phyloP scores from a whole-genome alignment of 441 rosid species.

The Arabidopsis hybrid region DNA sequence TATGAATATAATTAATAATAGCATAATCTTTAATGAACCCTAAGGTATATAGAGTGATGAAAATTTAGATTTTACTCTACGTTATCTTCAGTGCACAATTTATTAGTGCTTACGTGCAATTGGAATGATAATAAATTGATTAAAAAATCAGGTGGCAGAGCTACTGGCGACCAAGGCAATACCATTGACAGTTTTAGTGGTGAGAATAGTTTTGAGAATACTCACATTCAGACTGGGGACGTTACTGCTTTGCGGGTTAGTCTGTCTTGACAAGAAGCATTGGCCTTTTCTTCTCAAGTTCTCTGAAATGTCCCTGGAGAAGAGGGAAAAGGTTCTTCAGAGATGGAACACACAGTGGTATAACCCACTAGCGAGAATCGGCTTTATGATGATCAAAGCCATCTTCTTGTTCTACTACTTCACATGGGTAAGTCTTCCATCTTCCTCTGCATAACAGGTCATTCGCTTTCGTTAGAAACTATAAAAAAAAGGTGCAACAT shows the following conservation, averaged over 20 bases:
- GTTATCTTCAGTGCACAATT: not conserved
- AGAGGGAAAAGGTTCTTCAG: slow-evolving; percentile 58
- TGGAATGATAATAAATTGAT: not conserved
- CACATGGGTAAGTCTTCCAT: slow-evolving; percentile 59
- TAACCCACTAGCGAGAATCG: slow-evolving; percentile 54
- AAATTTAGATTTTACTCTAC: not conserved
- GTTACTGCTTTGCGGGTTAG: slow-evolving; percentile 70
- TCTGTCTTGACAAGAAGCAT: slow-evolving; percentile 53
- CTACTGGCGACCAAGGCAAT: slow-evolving; percentile 53
- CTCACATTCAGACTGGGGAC: slow-evolving; percentile 78
- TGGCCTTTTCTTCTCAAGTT: slow-evolving; percentile 78
- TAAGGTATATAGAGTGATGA: not conserved
- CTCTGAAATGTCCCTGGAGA: slow-evolving; percentile 62
- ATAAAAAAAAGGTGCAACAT: too few relatives aligned
- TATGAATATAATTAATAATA: not conserved
- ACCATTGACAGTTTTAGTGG: slow-evolving; percentile 48
- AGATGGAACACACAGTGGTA: slow-evolving; percentile 59
- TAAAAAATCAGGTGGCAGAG: slow-evolving; percentile 68
- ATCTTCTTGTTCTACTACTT: slow-evolving; percentile 64
- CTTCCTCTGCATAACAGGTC: slow-evolving; percentile 11
- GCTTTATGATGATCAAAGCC: slow-evolving; percentile 60
- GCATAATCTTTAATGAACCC: not conserved
- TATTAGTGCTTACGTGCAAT: not conserved
- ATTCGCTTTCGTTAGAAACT: not conserved
- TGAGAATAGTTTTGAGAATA: slow-evolving; percentile 55